These are phyloP conservation scores for Phytophthora fragariae DNA, from an alignment of 352 stramenopile species.

Conservation along the genomic window DNA sequence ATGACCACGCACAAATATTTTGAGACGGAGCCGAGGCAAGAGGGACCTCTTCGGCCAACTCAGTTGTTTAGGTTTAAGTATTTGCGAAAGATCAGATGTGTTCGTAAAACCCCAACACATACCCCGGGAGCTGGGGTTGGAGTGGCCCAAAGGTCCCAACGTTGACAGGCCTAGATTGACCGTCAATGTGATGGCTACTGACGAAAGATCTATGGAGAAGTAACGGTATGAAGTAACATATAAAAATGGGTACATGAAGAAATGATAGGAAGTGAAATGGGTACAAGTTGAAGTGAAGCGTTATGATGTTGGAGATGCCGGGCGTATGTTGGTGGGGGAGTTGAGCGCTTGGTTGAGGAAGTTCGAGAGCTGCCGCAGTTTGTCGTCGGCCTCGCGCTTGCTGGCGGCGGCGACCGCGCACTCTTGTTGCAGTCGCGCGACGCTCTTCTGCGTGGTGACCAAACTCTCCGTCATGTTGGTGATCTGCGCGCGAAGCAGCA, in stretches of 20 bases:
- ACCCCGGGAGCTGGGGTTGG: too few relatives aligned
- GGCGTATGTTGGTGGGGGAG: slow-evolving; percentile 11
- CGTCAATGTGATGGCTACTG: slow-evolving; percentile 35
- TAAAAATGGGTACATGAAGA: slow-evolving; percentile 12
- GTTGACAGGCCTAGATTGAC: too few relatives aligned
- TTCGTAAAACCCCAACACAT: too few relatives aligned
- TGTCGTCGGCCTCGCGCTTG: slow-evolving; percentile 64
- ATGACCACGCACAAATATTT: too few relatives aligned
- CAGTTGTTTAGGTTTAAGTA: too few relatives aligned
- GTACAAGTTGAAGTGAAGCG: slow-evolving; percentile 11
- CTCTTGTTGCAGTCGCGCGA: slow-evolving; percentile 59
- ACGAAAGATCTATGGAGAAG: slow-evolving; percentile 44
- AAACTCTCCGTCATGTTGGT: slow-evolving; percentile 49
- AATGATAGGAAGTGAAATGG: slow-evolving; percentile 11
- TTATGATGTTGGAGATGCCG: slow-evolving; percentile 19
- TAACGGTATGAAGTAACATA: slow-evolving; percentile 39
- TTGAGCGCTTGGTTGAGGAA: slow-evolving; percentile 61
- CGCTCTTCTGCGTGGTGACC: slow-evolving; percentile 40
- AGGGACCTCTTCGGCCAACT: too few relatives aligned
- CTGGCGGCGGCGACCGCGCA: slow-evolving; percentile 51
- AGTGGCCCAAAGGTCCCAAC: too few relatives aligned
- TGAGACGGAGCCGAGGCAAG: too few relatives aligned
- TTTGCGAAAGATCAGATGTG: too few relatives aligned
- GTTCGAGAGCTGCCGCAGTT: slow-evolving; percentile 59
- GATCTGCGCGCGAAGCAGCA: slow-evolving; percentile 61